Conservation (phyloP, 768 basidiomycete species). For the Leccinum subtestaceum region DNA sequence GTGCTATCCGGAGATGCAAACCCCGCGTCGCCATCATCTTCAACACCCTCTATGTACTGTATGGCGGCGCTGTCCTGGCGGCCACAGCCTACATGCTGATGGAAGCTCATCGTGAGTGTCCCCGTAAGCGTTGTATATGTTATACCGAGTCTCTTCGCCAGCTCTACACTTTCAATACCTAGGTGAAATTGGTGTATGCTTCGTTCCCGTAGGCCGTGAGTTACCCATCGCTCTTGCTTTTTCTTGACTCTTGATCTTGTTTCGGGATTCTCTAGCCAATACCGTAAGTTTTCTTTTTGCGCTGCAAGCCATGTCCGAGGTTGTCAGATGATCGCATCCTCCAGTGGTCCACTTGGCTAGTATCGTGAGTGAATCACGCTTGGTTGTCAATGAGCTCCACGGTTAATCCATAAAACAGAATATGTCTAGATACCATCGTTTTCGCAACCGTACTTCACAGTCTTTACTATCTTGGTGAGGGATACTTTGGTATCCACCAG, state of each 20-base stretch:
- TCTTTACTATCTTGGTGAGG: constrained; percentile 2
- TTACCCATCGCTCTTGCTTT: neutral
- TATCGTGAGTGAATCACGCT: constrained; percentile 9
- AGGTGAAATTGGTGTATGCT: constrained; percentile 12
- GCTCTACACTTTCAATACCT: constrained; percentile 10
- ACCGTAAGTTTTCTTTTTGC: constrained; percentile 7
- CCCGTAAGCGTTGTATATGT: neutral
- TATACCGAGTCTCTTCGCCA: neutral
- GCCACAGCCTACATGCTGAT: neutral
- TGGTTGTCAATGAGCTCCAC: neutral
- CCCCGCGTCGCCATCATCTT: neutral
- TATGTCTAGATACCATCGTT: constrained; percentile 13
- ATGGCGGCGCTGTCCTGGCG: neutral
- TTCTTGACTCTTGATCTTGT: neutral
- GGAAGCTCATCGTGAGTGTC: neutral
- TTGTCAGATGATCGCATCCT: neutral
- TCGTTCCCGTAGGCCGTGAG: constrained; percentile 8
- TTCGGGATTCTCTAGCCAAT: neutral
- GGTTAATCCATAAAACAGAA: constrained; percentile 8
- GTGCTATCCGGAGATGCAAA: constrained; percentile 21
- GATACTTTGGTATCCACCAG: neutral
- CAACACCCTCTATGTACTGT: constrained; percentile 13
- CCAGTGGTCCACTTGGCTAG: constrained; percentile 14
- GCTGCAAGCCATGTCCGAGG: neutral
- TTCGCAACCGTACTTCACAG: constrained; percentile 2